Base-by-base conservation (phyloP, 2,329 filamentous ascomycete species). In the Phoma sp. region DNA sequence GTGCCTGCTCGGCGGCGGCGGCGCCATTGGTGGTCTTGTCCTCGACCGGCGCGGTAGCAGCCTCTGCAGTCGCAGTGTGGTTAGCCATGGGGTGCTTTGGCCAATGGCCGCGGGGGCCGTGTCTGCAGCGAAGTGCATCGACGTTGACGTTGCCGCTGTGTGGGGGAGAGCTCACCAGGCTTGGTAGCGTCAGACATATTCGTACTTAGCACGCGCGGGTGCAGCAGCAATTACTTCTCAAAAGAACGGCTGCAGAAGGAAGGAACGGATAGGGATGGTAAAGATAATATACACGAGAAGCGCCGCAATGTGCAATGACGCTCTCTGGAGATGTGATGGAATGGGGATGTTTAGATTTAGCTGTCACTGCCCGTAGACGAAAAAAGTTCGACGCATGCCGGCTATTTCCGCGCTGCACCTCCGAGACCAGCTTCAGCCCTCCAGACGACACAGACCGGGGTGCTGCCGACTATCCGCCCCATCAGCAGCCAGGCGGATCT, bases 161-260 rank as follows among this genome's bases (percentile, higher is more conserved):
- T 39, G 57, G 30, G 58, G 60, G 58, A 35, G 39, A 58, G 63
- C 72, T 68, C 64, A 75, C 73, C 71, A 65, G 69, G 60, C 52
- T 67, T 72, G 61, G 67, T 68, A 64, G 70, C 72, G 69, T 75
- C 72, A 73, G 73, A 50, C 52, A 55, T 55, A n/a, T 46, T 50
- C 27, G 9, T 30, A 49, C 41, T 39, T 40, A 30, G 52, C 29
- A 38, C n/a, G 27, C 24, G 24, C 11, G 23, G 24, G 44, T 18
- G n/a, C 39, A 35, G 13, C 45, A 14, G 52, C 45, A 46, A 50
- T 44, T 37, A 29, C 41, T 47, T 25, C 13, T 9, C 4, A 33
- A 59, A 63, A 47, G 56, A 60, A 62, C 59, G 59, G 62, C 54
- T 55, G 55, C 52, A 62, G 47, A 64, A 61, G 51, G 60, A 70